Base-by-base conservation (phyloP, 768 basidiomycete species). In the Collybiopsis confluens region DNA sequence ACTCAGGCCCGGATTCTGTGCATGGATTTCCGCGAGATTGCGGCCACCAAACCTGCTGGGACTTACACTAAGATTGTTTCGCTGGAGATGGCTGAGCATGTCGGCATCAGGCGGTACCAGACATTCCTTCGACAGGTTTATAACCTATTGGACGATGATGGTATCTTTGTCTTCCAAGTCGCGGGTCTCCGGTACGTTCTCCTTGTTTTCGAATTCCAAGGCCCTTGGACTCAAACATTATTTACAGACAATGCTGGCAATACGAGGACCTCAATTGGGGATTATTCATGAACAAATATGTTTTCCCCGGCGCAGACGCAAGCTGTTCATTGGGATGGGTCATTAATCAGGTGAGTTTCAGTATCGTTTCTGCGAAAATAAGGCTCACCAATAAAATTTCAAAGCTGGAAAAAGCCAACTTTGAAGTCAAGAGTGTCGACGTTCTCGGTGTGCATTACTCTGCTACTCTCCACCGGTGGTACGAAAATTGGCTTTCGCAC, bases 31-130 rank as follows among this genome's bases (percentile, higher is more conserved):
- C 85, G 95, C 27, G 90, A 97, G 53, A 89, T 98, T 60, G 91
- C 92, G 33, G 80, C 82, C 27, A 79, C 84, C 53, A 69, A 72
- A 44, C 51, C 26, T 37, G 71, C 64, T 30, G 85, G 86, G 49
- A 82, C 83, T 54, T 99, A 89, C 65, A 86, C 85, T 64, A 98
- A 98, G 77, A 98, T 99, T 50, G 93, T 96, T 45, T 87, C 85
- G 57, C 78, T 99, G 57, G 97, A 99, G 69, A 98, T 98, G 96
- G 96, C 96, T 16, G 97, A 99, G 85, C 97, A 99, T 66, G 97
- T 99, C 57, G 97, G 97, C 55, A 83, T 99, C 64, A 85, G 93
- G 61, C 87, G 92, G 41, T 99, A 99, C 70, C 80, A 80, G 15
- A 68, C 86, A 35, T 98, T 96, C 83, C 78, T 98, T 59, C 76